Evolutionary conservation across 2,329 filamentous ascomycete species (phyloP), one percentile per base, ranked within the genome.

Genomic region (Epichloe hybrida): DNA sequence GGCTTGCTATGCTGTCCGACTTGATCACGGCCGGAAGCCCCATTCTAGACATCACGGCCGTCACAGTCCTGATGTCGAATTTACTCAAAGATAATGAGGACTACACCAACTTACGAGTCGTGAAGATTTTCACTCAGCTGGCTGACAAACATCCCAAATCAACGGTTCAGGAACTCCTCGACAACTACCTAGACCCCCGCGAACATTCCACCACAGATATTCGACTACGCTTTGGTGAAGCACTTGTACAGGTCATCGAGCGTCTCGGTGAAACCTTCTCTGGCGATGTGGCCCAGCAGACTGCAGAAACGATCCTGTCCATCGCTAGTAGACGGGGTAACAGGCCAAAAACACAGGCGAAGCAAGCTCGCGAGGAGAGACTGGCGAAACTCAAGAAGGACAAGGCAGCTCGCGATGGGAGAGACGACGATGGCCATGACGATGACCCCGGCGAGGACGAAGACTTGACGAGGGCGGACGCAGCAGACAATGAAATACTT

Each of bases 171-270:
- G 82, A 86, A 57, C 66, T 88, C 0, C 66, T 84, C 0, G 82
- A 86, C 23, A 75, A 79, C 41, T 88, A 88, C 56, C 65, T 84
- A 17, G 85, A 89, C 59, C 61, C 76, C 0, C 68, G 71, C 45
- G 82, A 87, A 61, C 69, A 68, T n/a, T 64, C 68, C 5, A 62
- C 69, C 0, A 75, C 85, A 0, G 84, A 88, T 61, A 72, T 76
- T 2, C 76, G 85, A 2, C 70, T 88, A 0, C 73, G 83, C 8
- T 77, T 87, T 54, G 85, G 83, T 46, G 84, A 89, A 62, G 79
- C 81, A 0, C 64, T 86, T 21, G 59, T 81, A 2, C 79, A 81
- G 57, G 76, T 84, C 0, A 72, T 84, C n/a, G 75, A 86, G 60
- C 72, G 74, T 6, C 69, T 81, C 1, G 75, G 77, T 5, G 68